Percentiles rank a stretch among this genome's conserved stretches.
These are phyloP conservation scores for Lentinula novae-zelandiae DNA, from an alignment of 1,284 basidiomycete genomes.

Conservation along the genomic window DNA sequence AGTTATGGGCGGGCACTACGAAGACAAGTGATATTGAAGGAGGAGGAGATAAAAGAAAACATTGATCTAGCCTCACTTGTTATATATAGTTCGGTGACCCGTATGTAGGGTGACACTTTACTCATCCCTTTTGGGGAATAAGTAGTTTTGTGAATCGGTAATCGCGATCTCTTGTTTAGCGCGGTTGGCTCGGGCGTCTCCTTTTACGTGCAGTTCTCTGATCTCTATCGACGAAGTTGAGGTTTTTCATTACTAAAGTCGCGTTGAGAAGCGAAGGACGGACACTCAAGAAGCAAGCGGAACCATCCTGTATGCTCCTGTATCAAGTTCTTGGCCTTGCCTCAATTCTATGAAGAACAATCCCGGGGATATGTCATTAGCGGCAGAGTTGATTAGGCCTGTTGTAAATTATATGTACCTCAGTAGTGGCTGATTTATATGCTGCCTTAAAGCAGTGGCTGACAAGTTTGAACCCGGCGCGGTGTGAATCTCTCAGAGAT, in stretches of 20 bases:
- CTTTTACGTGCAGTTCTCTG: conserved; percentile 7
- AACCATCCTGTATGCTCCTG: not conserved
- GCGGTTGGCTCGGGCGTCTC: conserved; percentile 4
- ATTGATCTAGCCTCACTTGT: not conserved
- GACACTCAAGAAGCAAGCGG: not conserved
- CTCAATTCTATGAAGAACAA: not conserved
- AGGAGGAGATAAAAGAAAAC: not conserved
- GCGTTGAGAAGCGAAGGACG: conserved; percentile 9
- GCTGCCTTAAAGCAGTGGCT: not conserved
- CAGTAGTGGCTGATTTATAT: not conserved
- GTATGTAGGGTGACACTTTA: not conserved
- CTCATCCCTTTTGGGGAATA: conserved; percentile 2
- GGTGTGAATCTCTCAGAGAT: no score
- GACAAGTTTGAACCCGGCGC: not conserved
- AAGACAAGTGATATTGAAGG: not conserved
- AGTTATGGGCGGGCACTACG: not conserved
- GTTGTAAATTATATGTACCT: not conserved
- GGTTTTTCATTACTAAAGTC: conserved; percentile 8
- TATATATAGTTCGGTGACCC: not conserved
- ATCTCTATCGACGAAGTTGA: conserved; percentile 2
- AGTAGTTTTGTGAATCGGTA: not conserved
- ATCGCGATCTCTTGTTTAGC: conserved; percentile 4
- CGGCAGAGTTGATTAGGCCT: not conserved
- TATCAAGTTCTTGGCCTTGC: no score
- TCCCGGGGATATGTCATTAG: not conserved